phyloP scores from a whole-genome alignment of 2,329 filamentous ascomycete species.

The Neonectria sp. region DNA sequence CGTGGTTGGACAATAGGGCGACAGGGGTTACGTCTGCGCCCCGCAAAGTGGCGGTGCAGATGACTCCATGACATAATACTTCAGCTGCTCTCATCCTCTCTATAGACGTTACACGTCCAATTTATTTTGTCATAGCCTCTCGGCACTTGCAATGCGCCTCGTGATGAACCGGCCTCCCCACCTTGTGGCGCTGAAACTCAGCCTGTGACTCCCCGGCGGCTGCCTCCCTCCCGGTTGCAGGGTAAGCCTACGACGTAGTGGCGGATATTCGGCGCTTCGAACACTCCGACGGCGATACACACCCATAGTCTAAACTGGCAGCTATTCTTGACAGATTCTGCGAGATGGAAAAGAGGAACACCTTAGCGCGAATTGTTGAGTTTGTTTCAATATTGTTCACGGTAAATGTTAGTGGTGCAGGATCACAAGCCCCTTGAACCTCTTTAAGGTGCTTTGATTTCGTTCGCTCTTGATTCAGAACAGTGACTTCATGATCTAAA shows the following conservation, averaged over 20 bases:
- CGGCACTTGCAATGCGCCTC: neutral
- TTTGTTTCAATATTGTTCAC: too few species aligned
- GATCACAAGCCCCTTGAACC: too few species aligned
- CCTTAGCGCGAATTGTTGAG: too few species aligned
- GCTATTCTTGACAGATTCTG: too few species aligned
- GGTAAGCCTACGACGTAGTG: neutral
- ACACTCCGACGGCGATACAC: neutral
- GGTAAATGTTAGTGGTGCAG: too few species aligned
- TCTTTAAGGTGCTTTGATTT: too few species aligned
- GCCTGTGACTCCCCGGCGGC: neutral
- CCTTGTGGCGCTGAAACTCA: neutral
- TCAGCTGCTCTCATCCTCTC: neutral
- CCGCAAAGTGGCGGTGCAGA: conserved; percentile 9
- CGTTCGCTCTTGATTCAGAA: too few species aligned
- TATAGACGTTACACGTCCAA: rapidly evolving
- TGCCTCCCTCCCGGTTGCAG: neutral
- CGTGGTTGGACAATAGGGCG: conserved; percentile 23
- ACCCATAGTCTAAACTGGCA: too few species aligned
- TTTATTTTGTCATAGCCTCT: neutral
- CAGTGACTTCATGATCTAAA: too few species aligned
- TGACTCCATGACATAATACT: conserved; percentile 3
- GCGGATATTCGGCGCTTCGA: too few species aligned
- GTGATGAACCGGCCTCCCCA: neutral
- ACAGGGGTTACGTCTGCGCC: conserved; percentile 22
- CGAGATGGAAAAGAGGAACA: too few species aligned